Base-by-base conservation (phyloP, 2,329 filamentous ascomycete genomes). In the Fusarium stilboides region DNA sequence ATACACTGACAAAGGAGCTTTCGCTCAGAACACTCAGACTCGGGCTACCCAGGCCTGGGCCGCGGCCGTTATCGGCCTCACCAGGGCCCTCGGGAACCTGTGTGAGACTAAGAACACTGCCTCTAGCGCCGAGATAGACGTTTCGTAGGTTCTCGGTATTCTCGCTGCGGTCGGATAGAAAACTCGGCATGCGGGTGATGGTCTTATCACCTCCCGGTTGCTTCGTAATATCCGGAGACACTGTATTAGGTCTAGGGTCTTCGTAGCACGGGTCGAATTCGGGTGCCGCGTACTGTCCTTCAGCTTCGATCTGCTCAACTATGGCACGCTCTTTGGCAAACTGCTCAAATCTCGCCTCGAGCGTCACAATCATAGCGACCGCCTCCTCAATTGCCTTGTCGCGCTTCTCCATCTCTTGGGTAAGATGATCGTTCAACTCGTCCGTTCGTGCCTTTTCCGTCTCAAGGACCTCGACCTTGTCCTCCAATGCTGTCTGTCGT, bases 361-460 rank as follows among this genome's bases (percentile, higher is more conserved):
- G 80, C 24, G 82, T 82, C 51, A 91, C 86, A 67, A 93, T 93
- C 81, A 92, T 88, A 28, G 85, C 83, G 8, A 92, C 89, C 5
- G 91, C 91, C 73, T 93, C 90, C 65, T 90, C 88, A 3, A 93
- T 84, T 6, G 91, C 91, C 74, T 89, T 89, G 77, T 93, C 91
- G 19, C 90, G 84, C 78, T 89, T 89, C 67, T 91, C 88, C 54
- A 92, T 75, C 75, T 92, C 89, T 4, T 80, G 77, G 20, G 89
- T 73, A 34, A 93, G 79, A 64, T 84, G 82, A 19, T 88, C 85
- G 63, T 90, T 90, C 68, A 89, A 83, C 17, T 87, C 84, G 60
- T 86, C 83, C 52, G 88, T 74, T 71, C 89, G 86, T 6, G 77
- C 78, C 64, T 86, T 85, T 54, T 89, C 84, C 9, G 78, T 77